Evolutionary conservation across 495 filamentous ascomycete species (phyloP), one percentile per base, ranked within the genome.

Genomic region (Aspergillus indologenus): DNA sequence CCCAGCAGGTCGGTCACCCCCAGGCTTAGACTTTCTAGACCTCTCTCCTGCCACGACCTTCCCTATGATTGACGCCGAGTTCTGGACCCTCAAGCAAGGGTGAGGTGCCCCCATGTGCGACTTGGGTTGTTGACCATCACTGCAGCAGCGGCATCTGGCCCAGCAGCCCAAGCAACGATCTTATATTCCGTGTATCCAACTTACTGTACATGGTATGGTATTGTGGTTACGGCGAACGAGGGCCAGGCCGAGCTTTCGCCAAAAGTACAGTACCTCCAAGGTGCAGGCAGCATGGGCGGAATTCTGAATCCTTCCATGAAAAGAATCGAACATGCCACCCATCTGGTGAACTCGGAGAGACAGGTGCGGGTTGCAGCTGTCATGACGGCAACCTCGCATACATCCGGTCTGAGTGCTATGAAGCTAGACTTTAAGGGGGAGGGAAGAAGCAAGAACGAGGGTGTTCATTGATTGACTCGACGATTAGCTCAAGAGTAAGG

Each of bases 361-460:
- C 15, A 31, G 48, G 48, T 31, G 48, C 48, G 29, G 34, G 48
- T 31, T 51, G 48, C 48, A 51, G 24, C 24, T 51, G 48, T 51
- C 48, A 51, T 51, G 48, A 51, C 48, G 48, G 48, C 48, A 51
- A 19, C 48, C 48, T 29, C 48, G 48, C 48, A 51, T 51, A 51
- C n/a, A 29, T 31, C 12, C 5, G 7, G 2, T 40, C 34, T 40
- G 34, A 11, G 5, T 11, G 34, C 34, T 40, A 40, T 8, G 34
- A 40, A 50, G 47, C 15, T 51, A 17, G 22, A n/a, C n/a, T n/a
- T n/a, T n/a, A 18, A 17, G 3, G 15, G 14, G 3, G 6, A 14
- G 47, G 21, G 47, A 51, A 29, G 14, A 9, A 24, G 29, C 1
- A 29, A 4, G 4, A 29, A 29, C 26, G 9, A 9, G 26, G 26